Base-by-base conservation (phyloP, 306 rosid genomes). In the Rosa lucieae region DNA sequence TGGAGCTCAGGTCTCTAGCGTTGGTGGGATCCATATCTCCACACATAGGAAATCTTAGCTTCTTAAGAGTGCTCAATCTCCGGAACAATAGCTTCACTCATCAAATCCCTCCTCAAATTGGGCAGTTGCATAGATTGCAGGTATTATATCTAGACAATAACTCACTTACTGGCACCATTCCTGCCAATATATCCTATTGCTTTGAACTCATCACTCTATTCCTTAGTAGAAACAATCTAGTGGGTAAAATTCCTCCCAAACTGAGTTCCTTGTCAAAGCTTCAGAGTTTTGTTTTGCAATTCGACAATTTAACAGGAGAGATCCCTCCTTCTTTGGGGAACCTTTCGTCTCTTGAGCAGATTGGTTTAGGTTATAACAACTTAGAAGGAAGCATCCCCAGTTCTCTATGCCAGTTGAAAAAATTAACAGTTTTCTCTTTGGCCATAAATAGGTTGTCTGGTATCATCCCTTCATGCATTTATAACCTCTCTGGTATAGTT, bases 41-140 rank as follows among this genome's bases (percentile, higher is more conserved):
- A 37, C 6, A 42, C 20, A 48, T 89, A 6, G 88, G 90, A 48
- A 89, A 87, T 46, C 81, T 89, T 51, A 67, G 86, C 29, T 83
- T 74, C 70, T 72, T 85, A 23, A 74, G 77, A 32, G 11, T 0
- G 12, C 67, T 89, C 23, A 32, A 51, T 61, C 55, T 89, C 3
- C 0, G 4, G 61, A 62, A 48, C 21, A 89, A 75, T n/a, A 81
- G 68, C 51, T 81, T 87, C 46, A 66, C 63, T 26, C 80, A 87
- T 23, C 83, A 85, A 39, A 66, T 89, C 44, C 89, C 90, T 37
- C 79, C 56, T 3, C 65, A 85, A 48, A 47, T 85, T 2, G 90
- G 89, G 13, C 51, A 11, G 11, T 48, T 87, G 42, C n/a, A 15
- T 2, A 11, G 78, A n/a, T 65, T 86, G 80, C 71, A 72, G 37